Evolutionary conservation across 768 basidiomycete species (phyloP), one percentile per base, ranked within the genome.

Genomic region (Rhizopogon rudus): DNA sequence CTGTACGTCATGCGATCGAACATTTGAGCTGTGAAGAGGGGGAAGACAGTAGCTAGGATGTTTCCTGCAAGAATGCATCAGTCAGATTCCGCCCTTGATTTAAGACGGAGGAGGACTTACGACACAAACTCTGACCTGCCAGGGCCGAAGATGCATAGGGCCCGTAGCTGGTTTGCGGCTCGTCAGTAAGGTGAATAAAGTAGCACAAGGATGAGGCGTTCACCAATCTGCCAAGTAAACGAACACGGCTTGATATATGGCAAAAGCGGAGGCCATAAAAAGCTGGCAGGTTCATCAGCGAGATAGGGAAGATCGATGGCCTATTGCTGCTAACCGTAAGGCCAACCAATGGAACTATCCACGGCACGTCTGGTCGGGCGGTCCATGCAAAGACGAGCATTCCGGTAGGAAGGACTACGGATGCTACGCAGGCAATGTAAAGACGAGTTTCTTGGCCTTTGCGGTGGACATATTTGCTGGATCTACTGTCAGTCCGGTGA

Each of bases 311-410:
- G 40, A 44, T 40, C 7, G 12, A 28, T 12, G 5, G 8, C 51
- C 13, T 40, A 41, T 39, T 57, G 14, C 13, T 37, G 8, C 62
- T 51, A 51, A 52, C 67, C 28, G 67, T 71, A 41, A 68, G 52
- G 9, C 67, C 67, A n/a, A 58, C 52, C 9, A 68, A 48, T 20
- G 67, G 69, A 12, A 53, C 81, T 40, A 86, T 80, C 88, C 88
- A 91, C 53, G 76, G 78, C 3, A 88, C 73, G 13, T 59, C 61
- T 0, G 76, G 54, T 57, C 74, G 80, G 12, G 82, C 79, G 3
- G 84, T 82, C 82, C 86, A 89, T 0, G 84, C 87, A 60, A 84
- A 91, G 29, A 89, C 81, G 68, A 88, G 80, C 78, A 87, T 83
- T n/a, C 79, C 80, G 0, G 67, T 57, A 0, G 86, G 85, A 44